phyloP scores from a whole-genome alignment of 306 rosid species.

The Begonia masoniana region DNA sequence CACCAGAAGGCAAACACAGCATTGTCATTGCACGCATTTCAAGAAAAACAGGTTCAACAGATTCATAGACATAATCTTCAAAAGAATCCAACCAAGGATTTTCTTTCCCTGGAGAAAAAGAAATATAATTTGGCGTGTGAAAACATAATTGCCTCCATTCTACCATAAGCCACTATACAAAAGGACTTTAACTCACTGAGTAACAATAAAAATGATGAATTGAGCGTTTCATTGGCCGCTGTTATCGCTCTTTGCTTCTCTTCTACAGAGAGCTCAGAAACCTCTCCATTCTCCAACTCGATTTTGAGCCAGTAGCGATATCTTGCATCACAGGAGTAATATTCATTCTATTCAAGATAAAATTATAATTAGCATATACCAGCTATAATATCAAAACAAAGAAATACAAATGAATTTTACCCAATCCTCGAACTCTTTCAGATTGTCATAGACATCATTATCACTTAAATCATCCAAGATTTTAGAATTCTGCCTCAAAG shows the following conservation, averaged over 20 bases:
- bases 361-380: conserved; percentile 5
- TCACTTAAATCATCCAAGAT: conserved; percentile 42
- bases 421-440: conserved; percentile 94
- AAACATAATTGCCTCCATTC: neutral
- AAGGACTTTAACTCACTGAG: conserved; percentile 39
- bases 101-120: conserved; percentile 46
- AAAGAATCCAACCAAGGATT: conserved; percentile 53
- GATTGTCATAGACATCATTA: conserved; percentile 43
- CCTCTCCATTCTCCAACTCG: conserved; percentile 71
- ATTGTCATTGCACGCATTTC: conserved; percentile 84
- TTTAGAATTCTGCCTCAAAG: conserved; percentile 82
- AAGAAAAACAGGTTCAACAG: conserved; percentile 53
- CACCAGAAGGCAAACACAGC: conserved; percentile 94
- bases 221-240: conserved; percentile 71
- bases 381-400: conserved; percentile 11
- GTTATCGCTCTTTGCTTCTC: conserved; percentile 62
- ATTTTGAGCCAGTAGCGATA: conserved; percentile 95
- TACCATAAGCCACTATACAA: neutral
- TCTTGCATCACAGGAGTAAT: conserved; percentile 92
- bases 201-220: conserved; percentile 56
- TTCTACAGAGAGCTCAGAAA: conserved; percentile 59
- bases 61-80: conserved; percentile 30
- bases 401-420: conserved; percentile 21
- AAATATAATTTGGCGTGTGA: neutral
- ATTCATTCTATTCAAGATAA: conserved; percentile 51